A percentile compares a stretch with the other conserved stretches of the same genome.
Conservation (phyloP, 768 basidiomycete species). For the Termitomyces sp. region DNA sequence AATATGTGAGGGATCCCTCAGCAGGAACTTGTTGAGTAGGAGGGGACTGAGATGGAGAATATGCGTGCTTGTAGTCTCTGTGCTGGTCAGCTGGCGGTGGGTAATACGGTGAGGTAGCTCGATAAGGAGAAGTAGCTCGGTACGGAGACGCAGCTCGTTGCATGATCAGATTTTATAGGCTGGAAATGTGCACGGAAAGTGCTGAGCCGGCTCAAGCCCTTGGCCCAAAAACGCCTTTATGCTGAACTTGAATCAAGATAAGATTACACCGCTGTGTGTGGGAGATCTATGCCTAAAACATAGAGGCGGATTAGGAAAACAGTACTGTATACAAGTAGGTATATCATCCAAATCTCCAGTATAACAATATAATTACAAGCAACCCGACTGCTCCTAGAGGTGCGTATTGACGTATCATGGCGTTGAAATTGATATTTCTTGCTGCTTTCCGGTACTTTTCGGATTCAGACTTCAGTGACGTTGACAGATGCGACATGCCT, state of each 20-base stretch:
- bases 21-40: slow-evolving; percentile 46
- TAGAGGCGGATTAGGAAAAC: not conserved
- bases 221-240: not conserved
- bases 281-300: slow-evolving; percentile 5
- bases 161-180: not conserved
- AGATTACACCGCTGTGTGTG: slow-evolving; percentile 7
- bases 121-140: slow-evolving; percentile 26
- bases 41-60: slow-evolving; percentile 8
- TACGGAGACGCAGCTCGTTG: slow-evolving; percentile 25
- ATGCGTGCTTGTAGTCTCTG: slow-evolving; percentile 12
- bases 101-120: slow-evolving; percentile 28
- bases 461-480: slow-evolving; percentile 91
- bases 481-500: slow-evolving; percentile 98
- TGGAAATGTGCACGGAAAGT: too few relatives aligned
- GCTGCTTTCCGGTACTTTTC: slow-evolving; percentile 97
- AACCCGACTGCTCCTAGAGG: slow-evolving; percentile 82
- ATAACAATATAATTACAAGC: slow-evolving; percentile 72
- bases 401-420: slow-evolving; percentile 94
- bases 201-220: too few relatives aligned
- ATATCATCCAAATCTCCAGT: slow-evolving; percentile 70
- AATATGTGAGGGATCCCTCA: slow-evolving; percentile 66
- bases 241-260: slow-evolving; percentile 13
- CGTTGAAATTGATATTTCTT: slow-evolving; percentile 89
- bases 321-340: slow-evolving; percentile 8
- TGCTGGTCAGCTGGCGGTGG: slow-evolving; percentile 8